Base-by-base conservation (phyloP, 2,329 filamentous ascomycete genomes). In the Juglanconis sp. region DNA sequence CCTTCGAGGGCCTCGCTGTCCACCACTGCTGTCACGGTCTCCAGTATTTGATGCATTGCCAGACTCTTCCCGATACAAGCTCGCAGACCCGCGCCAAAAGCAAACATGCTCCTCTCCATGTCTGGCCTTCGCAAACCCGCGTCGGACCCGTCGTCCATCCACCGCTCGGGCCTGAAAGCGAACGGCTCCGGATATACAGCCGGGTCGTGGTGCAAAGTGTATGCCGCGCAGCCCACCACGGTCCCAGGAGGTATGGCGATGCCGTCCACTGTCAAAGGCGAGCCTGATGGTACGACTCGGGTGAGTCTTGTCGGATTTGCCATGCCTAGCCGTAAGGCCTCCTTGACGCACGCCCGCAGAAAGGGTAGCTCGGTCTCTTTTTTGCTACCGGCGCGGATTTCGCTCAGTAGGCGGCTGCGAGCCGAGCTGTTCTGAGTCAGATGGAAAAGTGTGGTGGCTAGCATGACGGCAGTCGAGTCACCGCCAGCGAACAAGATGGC, bases 141-240 rank as follows among this genome's bases (percentile, higher is more conserved):
- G 32, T 31, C 51, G 32, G 15, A 15, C 8, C 36, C 38, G 56
- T 62, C 59, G 3, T 35, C 34, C 9, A 66, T 17, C 65, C 66
- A 67, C 15, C 67, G 51, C 55, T 68, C 67, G 1, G 67, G 68
- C 5, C 44, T 42, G 40, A 68, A 68, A 4, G 10, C 10, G 7
- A 51, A 34, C 1, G 66, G 52, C 2, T 68, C 54, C 0, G 64
- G 62, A 55, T 66, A 69, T 15, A 68, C 56, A 30, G 17, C 17
- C 9, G 63, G 54, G 34, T 69, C 58, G 38, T 67, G 64, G 44
- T 68, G 66, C 64, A 90, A 81, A 1, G 86, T 79, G 73, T 89
- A 90, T 68, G 87, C 83, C 10, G 87, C 83, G 3, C 83, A 84
- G 49, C 87, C 87, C 54, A 88, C 81, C 55, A 88, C 79, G 30